Conservation (phyloP, 1,284 basidiomycete genomes). For the Puccinia hordei region DNA sequence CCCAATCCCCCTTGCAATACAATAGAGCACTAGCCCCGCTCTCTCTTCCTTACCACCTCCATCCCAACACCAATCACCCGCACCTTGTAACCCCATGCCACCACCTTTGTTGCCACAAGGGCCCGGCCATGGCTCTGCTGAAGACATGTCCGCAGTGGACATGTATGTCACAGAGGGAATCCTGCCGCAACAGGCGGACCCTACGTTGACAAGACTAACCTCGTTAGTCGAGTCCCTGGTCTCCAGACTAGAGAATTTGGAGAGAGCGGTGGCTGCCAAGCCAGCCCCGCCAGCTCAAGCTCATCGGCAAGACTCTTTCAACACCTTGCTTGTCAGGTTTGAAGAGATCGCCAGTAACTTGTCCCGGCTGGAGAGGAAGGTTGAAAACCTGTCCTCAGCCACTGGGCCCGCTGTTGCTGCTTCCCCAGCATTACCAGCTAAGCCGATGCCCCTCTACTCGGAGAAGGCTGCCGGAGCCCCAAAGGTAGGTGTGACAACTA, state of each 20-base stretch:
- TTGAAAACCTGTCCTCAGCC: neutral
- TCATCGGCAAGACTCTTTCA: neutral
- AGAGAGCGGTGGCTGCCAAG: neutral
- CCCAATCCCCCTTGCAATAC: neutral
- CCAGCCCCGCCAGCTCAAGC: neutral
- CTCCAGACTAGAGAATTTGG: neutral
- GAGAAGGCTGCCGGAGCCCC: neutral
- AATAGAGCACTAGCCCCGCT: conserved; percentile 1
- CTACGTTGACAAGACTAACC: neutral
- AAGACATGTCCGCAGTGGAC: neutral
- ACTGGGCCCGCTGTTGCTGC: neutral
- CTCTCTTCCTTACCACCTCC: neutral
- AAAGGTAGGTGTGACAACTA: neutral
- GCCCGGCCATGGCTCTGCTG: neutral
- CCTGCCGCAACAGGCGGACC: neutral
- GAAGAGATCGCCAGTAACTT: neutral
- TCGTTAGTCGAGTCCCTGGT: neutral
- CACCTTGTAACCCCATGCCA: neutral
- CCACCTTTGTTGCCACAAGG: neutral
- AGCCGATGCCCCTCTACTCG: neutral
- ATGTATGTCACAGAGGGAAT: neutral
- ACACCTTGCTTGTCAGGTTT: too few relatives aligned
- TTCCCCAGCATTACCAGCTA: neutral
- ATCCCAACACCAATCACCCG: neutral
- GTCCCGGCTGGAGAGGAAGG: neutral